Evolutionary conservation across 2,329 filamentous ascomycete species (phyloP).

Genomic region (Huntiella abstrusa): DNA sequence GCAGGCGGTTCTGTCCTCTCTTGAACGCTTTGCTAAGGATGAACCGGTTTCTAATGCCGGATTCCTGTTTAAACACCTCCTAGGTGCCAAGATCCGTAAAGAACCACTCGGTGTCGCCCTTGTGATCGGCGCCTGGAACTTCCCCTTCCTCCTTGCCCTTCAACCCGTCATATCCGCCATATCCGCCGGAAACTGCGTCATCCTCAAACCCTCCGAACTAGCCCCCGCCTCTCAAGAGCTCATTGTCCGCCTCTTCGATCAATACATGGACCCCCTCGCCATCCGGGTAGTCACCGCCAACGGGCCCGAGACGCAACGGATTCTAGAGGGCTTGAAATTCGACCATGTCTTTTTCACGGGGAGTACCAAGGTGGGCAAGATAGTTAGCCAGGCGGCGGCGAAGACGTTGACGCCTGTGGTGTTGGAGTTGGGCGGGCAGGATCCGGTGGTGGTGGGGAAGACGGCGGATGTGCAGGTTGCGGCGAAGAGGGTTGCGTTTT

Average conservation of each 20-base stretch:
- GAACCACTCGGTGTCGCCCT: slow-evolving; percentile 26
- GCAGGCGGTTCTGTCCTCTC: slow-evolving; percentile 19
- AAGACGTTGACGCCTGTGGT: slow-evolving; percentile 25
- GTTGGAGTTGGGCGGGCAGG: slow-evolving; percentile 27
- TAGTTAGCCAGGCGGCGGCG: slow-evolving; percentile 23
- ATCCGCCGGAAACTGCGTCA: slow-evolving; percentile 22
- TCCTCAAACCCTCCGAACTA: slow-evolving; percentile 28
- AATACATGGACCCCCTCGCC: slow-evolving; percentile 24
- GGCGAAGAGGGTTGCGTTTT: slow-evolving; percentile 23
- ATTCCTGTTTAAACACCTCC: slow-evolving; percentile 16
- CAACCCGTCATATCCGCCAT: slow-evolving; percentile 25
- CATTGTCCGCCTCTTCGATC: slow-evolving; percentile 21
- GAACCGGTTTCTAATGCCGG: slow-evolving; percentile 16
- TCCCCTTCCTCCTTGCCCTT: slow-evolving; percentile 21
- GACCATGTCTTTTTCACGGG: slow-evolving; percentile 29
- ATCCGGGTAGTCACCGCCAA: slow-evolving; percentile 19
- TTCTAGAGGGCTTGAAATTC: slow-evolving; percentile 20
- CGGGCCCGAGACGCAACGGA: slow-evolving; percentile 18
- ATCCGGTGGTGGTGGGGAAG: slow-evolving; percentile 24
- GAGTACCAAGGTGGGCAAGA: slow-evolving; percentile 20
- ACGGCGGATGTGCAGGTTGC: slow-evolving; percentile 24
- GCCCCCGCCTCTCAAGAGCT: slow-evolving; percentile 19
- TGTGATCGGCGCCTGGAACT: slow-evolving; percentile 29
- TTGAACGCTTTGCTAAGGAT: slow-evolving; percentile 23
- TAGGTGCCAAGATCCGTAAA: slow-evolving; percentile 19